Evolutionary conservation across 805 yeast genomes (phyloP).

Genomic region (Isabelozyma pseudorhagii): DNA sequence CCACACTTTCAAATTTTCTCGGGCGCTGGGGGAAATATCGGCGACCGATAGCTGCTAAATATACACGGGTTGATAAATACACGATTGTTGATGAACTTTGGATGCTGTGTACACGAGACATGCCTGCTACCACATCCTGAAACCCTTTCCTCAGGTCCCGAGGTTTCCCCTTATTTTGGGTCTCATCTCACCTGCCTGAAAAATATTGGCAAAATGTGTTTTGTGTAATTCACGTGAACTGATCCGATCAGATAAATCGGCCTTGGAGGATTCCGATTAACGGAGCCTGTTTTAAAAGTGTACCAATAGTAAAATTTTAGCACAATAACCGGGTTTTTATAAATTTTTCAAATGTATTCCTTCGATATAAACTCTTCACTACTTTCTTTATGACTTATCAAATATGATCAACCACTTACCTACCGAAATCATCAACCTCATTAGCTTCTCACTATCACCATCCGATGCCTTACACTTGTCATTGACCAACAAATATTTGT

Average conservation of each 20-base stretch:
- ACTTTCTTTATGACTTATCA: not conserved
- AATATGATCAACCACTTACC: slow-evolving; percentile 17
- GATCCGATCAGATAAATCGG: not conserved
- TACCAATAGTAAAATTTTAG: not conserved
- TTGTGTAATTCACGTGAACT: not conserved
- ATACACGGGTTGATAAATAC: no score
- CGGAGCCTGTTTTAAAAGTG: not conserved
- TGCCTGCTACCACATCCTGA: no score
- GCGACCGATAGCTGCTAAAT: no score
- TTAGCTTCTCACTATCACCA: slow-evolving; percentile 10
- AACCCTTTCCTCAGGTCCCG: no score
- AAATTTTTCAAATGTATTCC: not conserved
- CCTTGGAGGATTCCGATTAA: not conserved
- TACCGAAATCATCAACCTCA: slow-evolving; percentile 12
- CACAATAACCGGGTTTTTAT: not conserved
- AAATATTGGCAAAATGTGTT: not conserved
- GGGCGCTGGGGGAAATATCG: not conserved
- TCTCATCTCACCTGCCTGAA: no score
- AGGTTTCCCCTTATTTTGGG: no score
- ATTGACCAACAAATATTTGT: slow-evolving; percentile 7
- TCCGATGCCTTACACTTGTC: slow-evolving; percentile 11
- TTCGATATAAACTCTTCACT: not conserved
- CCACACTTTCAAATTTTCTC: not conserved
- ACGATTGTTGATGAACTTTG: no score
- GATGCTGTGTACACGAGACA: no score